Percentiles rank a stretch among this genome's conserved stretches.
Conservation (phyloP, 495 filamentous ascomycete species). For the Glarea lozoyensis region DNA sequence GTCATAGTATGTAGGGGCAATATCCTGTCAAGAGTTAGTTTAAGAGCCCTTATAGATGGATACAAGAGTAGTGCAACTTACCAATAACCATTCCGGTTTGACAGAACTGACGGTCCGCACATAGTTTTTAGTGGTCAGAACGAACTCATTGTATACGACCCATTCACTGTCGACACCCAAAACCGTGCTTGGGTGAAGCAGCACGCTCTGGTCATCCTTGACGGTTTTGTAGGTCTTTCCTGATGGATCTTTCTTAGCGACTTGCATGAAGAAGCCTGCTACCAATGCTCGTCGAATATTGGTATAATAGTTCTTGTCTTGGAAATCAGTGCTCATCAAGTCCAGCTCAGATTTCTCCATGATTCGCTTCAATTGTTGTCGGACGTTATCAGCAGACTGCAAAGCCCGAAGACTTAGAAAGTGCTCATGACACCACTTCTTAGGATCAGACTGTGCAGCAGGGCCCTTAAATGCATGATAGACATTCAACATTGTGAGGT, state of each 20-base stretch:
- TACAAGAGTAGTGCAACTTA: conserved; percentile 52
- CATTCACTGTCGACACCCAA: conserved; percentile 82
- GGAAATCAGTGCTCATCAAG: conserved; percentile 79
- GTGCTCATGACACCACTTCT: conserved; percentile 95
- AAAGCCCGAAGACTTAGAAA: conserved; percentile 88
- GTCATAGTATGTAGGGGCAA: conserved; percentile 89
- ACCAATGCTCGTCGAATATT: conserved; percentile 95
- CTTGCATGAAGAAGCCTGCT: conserved; percentile 98
- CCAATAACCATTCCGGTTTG: conserved; percentile 78
- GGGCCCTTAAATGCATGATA: conserved; percentile 92
- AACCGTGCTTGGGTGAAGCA: conserved; percentile 87
- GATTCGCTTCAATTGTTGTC: conserved; percentile 80
- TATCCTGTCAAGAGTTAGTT: conserved; percentile 46
- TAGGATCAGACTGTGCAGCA: conserved; percentile 62
- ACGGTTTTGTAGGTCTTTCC: conserved; percentile 87
- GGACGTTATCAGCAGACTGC: conserved; percentile 88
- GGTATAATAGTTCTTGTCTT: conserved; percentile 94
- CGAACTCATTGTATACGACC: conserved; percentile 98
- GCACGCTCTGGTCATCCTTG: conserved; percentile 84
- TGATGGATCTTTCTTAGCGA: conserved; percentile 75
- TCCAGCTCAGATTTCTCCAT: conserved; percentile 89
- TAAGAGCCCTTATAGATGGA: background rate
- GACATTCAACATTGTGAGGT: conserved; percentile 92
- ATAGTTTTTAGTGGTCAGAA: conserved; percentile 94
- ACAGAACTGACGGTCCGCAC: conserved; percentile 59